Conservation (phyloP, 1,284 basidiomycete genomes). For the Apiotrichum veenhuisii region DNA sequence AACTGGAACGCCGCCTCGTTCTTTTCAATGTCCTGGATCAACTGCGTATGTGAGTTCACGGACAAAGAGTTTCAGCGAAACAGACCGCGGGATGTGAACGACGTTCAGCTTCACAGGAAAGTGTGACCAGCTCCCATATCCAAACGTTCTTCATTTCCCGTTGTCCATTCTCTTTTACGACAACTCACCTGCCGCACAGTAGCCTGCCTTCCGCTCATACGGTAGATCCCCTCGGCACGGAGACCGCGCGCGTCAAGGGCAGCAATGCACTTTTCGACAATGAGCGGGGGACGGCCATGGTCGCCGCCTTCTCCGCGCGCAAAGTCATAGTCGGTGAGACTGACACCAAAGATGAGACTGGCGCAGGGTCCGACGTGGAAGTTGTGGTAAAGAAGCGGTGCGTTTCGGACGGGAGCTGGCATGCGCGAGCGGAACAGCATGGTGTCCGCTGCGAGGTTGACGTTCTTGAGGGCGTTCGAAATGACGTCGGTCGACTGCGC, state of each 20-base stretch:
- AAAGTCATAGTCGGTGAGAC: slow-evolving; percentile 86
- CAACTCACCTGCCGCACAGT: slow-evolving; percentile 68
- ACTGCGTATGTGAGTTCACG: slow-evolving; percentile 48
- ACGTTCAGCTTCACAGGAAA: too few relatives aligned
- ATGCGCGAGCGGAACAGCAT: slow-evolving; percentile 16
- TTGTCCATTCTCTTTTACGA: neutral
- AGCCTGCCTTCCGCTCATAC: slow-evolving; percentile 68
- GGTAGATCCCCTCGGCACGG: slow-evolving; percentile 69
- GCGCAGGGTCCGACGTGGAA: slow-evolving; percentile 68
- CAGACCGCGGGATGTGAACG: too few relatives aligned
- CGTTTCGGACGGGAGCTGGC: slow-evolving; percentile 5
- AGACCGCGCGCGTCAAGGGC: slow-evolving; percentile 76
- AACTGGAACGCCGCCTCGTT: slow-evolving; percentile 84
- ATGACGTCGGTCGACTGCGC: slow-evolving; percentile 53
- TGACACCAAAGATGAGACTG: slow-evolving; percentile 83
- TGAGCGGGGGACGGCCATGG: slow-evolving; percentile 62
- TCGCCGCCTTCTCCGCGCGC: slow-evolving; percentile 68
- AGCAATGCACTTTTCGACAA: slow-evolving; percentile 76
- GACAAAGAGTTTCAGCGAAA: too few relatives aligned
- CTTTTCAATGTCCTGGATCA: slow-evolving; percentile 83
- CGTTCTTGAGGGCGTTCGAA: slow-evolving; percentile 56
- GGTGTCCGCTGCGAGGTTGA: slow-evolving; percentile 66
- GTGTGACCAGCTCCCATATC: too few relatives aligned
- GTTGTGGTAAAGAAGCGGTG: slow-evolving; percentile 44
- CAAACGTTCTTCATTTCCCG: too few relatives aligned